Conservation (phyloP, 73 alveolate genomes). For the Paraurostyla sp. region DNA sequence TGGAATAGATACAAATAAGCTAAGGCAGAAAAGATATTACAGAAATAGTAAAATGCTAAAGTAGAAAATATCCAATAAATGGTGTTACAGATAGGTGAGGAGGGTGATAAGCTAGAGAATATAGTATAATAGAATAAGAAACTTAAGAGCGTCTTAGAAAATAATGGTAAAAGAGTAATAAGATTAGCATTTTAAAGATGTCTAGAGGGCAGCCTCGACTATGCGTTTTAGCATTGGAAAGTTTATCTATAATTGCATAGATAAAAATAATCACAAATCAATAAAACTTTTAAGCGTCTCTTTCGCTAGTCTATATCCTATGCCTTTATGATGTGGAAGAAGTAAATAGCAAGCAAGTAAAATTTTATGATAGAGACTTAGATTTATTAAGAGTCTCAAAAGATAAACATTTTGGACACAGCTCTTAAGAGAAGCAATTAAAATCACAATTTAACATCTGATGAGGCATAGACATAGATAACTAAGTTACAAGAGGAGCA, state of each 20-base stretch:
- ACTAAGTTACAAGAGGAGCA: too few species aligned
- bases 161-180: background rate
- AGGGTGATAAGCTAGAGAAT: background rate
- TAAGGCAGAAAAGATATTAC: background rate
- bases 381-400: too few species aligned
- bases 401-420: too few species aligned
- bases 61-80: background rate
- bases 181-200: constrained; percentile 19
- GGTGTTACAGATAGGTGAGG: background rate
- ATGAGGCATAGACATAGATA: too few species aligned
- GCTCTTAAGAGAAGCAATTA: too few species aligned
- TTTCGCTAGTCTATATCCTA: background rate
- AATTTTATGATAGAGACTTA: too few species aligned
- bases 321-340: background rate
- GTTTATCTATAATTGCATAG: background rate
- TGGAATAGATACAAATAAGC: background rate
- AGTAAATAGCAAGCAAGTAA: too few species aligned
- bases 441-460: too few species aligned
- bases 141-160: background rate
- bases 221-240: background rate
- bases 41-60: background rate
- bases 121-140: background rate
- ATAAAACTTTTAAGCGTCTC: background rate
- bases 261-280: background rate
- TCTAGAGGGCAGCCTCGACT: background rate